Evolutionary conservation across 2,329 filamentous ascomycete genomes (phyloP), one percentile per base, ranked within the genome.

Genomic region (Fusarium foetens): DNA sequence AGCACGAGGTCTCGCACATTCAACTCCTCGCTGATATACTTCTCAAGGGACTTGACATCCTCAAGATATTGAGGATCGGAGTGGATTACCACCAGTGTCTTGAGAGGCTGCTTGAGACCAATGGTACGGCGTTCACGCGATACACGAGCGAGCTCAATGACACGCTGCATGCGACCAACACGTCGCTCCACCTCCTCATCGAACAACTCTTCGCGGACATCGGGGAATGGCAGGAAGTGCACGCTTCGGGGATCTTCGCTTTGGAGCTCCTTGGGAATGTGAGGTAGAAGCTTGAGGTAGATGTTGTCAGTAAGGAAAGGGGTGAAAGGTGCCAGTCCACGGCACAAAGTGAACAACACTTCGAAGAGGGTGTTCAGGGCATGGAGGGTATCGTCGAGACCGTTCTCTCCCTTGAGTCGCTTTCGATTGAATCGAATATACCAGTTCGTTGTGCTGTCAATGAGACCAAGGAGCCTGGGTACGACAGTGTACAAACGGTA

Each of bases 371-470:
- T 95, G 83, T 98, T 97, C 60, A 99, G 86, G 1, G 95, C 96
- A 78, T 97, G 94, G 55, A 92, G 86, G 16, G 96, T 98, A 80
- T 98, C 96, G 19, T 95, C 89, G 29, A 94, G 83, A 23, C 94
- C 94, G 72, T 94, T 91, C 79, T 97, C 94, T 46, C 95, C 95
- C 89, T 97, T 98, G 74, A 97, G 86, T 60, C 95, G 90, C 81
- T 93, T 93, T 60, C 95, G 89, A 85, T 98, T 98, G 86, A 97
- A 97, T 68, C 94, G 90, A 80, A 98, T 98, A 83, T 98, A 98
- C 95, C 95, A 98, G 83, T 98, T 98, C n/a, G 95, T 98, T 8
- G 93, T 94, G 83, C 97, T 94, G 78, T 98, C 95, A 73, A 98
- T 97, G 77, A 97, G 88, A 64, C 88, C 88, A 23, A 97, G 87